Evolutionary conservation across 148 eudicot genomes (phyloP).

Genomic region (Mesembryanthemum crystallinum): DNA sequence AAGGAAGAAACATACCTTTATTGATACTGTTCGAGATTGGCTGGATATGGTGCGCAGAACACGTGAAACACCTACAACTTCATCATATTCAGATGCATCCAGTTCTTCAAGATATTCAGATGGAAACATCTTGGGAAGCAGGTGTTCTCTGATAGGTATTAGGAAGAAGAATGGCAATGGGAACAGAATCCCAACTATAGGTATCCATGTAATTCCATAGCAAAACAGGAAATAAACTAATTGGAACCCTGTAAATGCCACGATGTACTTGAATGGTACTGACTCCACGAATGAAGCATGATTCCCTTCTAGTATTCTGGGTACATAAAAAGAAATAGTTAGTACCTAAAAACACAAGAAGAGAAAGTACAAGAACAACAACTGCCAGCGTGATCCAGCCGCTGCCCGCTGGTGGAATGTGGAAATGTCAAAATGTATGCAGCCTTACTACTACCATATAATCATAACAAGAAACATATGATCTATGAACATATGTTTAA

Average conservation of each 20-base stretch:
- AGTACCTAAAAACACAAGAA: not conserved
- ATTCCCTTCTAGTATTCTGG: slow-evolving; percentile 54
- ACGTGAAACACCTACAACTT: slow-evolving; percentile 46
- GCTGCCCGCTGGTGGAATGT: too few species aligned
- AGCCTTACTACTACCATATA: too few species aligned
- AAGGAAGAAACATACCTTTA: slow-evolving; percentile 33
- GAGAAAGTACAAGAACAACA: not conserved
- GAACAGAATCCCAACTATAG: slow-evolving; percentile 59
- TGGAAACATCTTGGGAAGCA: slow-evolving; percentile 53
- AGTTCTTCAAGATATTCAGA: slow-evolving; percentile 47
- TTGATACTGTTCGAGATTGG: slow-evolving; percentile 19
- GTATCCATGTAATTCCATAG: slow-evolving; percentile 76
- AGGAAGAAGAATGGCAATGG: slow-evolving; percentile 65
- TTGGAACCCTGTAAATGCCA: slow-evolving; percentile 52
- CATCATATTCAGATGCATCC: slow-evolving; percentile 75
- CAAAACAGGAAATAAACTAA: slow-evolving; percentile 53
- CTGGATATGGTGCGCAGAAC: slow-evolving; percentile 28
- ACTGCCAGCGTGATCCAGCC: too few species aligned
- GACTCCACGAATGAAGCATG: slow-evolving; percentile 69
- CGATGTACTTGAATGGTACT: slow-evolving; percentile 67
- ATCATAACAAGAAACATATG: too few species aligned
- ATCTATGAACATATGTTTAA: too few species aligned
- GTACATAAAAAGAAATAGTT: not conserved
- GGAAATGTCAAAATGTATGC: too few species aligned
- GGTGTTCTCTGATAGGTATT: slow-evolving; percentile 46